These are phyloP conservation scores for Irpex sp. DNA, from an alignment of 1,284 basidiomycete genomes.

Conservation along the genomic window DNA sequence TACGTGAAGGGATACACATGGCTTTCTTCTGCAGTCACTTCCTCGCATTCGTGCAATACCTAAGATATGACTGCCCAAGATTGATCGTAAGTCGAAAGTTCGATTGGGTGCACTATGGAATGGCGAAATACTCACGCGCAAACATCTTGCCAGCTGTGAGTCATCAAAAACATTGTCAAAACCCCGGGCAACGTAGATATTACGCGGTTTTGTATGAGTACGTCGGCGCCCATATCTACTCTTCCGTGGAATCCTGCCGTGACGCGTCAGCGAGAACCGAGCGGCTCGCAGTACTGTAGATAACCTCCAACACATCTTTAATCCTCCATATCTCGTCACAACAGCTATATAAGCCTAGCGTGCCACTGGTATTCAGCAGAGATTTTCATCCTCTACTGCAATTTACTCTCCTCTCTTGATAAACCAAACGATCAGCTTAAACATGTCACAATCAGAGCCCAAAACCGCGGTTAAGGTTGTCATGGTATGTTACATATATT, in stretches of 20 bases:
- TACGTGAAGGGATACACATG: background rate
- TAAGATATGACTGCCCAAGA: no score
- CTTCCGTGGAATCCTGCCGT: background rate
- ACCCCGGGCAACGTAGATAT: background rate
- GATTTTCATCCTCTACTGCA: no score
- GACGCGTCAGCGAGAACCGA: background rate
- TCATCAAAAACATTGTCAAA: no score
- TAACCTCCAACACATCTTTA: no score
- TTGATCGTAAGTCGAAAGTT: no score
- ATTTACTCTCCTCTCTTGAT: background rate
- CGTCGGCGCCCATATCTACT: background rate
- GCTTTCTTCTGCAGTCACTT: background rate
- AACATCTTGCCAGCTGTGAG: no score
- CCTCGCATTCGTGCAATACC: background rate
- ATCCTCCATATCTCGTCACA: no score
- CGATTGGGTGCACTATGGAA: no score
- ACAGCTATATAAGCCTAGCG: background rate
- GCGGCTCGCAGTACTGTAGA: background rate
- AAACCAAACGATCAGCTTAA: background rate
- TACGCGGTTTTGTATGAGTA: background rate
- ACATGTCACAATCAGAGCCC: constrained; percentile 17
- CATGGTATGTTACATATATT: constrained; percentile 25
- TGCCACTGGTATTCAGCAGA: no score
- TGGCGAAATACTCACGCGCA: no score
- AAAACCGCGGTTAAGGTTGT: constrained; percentile 37